These are phyloP conservation scores for Cyberlindnera subsufficiens DNA, from an alignment of 805 yeast species.

Conservation along the genomic window DNA sequence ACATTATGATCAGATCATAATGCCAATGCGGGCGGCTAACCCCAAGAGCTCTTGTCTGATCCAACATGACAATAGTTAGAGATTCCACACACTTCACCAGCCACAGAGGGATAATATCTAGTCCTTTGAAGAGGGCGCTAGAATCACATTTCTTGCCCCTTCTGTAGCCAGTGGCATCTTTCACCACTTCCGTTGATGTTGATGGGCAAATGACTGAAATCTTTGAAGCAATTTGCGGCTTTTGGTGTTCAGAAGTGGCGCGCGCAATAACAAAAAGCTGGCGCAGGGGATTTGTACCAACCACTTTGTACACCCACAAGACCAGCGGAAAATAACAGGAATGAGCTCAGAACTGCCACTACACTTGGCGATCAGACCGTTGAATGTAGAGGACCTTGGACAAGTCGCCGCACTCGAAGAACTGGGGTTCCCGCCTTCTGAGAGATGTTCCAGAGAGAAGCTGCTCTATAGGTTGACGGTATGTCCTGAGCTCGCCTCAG, in stretches of 20 bases:
- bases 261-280: not conserved
- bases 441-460: constrained; percentile 62
- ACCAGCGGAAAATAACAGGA: not conserved
- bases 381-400: constrained; percentile 66
- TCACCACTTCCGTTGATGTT: not conserved
- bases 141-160: too few relatives aligned
- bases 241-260: not conserved
- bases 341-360: constrained; percentile 39
- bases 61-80: too few relatives aligned
- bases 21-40: too few relatives aligned
- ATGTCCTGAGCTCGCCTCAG: constrained; percentile 90
- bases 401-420: constrained; percentile 58
- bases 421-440: constrained; percentile 62
- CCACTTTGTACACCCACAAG: constrained; percentile 2
- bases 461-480: constrained; percentile 62
- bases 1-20: too few relatives aligned
- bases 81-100: too few relatives aligned
- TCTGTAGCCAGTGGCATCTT: too few relatives aligned
- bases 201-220: not conserved
- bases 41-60: too few relatives aligned
- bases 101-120: too few relatives aligned
- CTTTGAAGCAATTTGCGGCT: not conserved
- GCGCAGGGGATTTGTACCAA: too few relatives aligned
- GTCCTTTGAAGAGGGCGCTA: too few relatives aligned
- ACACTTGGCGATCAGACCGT: constrained; percentile 68